Base-by-base conservation (phyloP, 345 rosid species). In the Dimocarpus longan region DNA sequence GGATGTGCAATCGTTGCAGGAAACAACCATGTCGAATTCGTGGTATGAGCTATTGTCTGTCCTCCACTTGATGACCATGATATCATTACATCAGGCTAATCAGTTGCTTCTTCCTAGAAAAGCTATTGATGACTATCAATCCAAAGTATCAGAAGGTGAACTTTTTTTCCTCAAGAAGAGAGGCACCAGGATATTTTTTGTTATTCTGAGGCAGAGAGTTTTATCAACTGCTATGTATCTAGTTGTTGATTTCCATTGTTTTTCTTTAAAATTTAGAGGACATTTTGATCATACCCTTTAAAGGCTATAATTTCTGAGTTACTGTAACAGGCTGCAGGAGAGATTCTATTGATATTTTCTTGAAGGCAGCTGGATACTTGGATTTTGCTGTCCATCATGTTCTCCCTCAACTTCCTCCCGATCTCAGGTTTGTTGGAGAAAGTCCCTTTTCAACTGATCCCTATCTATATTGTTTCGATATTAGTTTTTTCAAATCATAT, bases 11-110 rank as follows among this genome's bases (percentile, higher is more conserved):
- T 72, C 40, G 79, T 69, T 71, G 82, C 90, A 91, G 95, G 92
- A 91, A 75, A 89, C 95, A 42, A 81, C 84, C 57, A 87, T 90
- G 82, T 83, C 86, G 67, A 84, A 90, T 83, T 86, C 90, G 48
- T 89, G 92, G 91, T 90, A 91, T 5, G 95, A 91, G 88, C 86
- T 91, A 32, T 81, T 91, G 64, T 90, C 95, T 9, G 91, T 91
- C 75, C 77, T 91, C 83, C 95, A 91, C 80, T 77, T 91, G 83
- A 90, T 90, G 93, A 91, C 91, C 11, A 84, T 90, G 89, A 82
- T 90, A 66, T 82, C 83, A 6, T 64, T 89, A 80, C 87, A 90
- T 75, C 93, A 89, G 68, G 95, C 92, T 71, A 90, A 90, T 76
- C 81, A 84, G 77, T 74, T 91, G 62, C 91, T 91, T 82, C 89